Evolutionary conservation across 495 filamentous ascomycete species (phyloP), one percentile per base, ranked within the genome.

Genomic region (Usnea hakonensis): DNA sequence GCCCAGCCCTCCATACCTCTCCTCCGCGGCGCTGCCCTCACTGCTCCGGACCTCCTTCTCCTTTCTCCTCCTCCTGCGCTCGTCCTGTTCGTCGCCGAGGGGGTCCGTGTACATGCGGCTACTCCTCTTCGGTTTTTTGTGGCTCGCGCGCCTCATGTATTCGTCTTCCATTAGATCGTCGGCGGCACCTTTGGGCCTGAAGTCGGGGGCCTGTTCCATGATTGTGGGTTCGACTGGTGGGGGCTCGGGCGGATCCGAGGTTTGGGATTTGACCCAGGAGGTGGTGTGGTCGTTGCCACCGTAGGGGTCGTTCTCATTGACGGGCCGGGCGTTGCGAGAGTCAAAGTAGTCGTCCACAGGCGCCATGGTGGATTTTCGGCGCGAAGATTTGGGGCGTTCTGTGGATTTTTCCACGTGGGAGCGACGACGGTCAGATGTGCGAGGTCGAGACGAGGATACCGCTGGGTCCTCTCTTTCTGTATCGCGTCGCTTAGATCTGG

Each of bases 181-280:
- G 30, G 64, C 52, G 13, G 40, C 38, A 46, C 50, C 55, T 36
- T 43, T 55, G 7, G 60, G 57, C 11, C 66, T 74, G 2, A 71
- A 68, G n/a, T 72, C 72, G 2, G 76, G 77, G 9, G 79, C 77
- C 48, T 74, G 71, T 54, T 86, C 83, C 32, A 85, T 63, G 16
- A 86, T 77, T 9, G 81, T 84, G 5, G 74, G 75, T 30, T 82
- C 76, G 23, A 83, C 67, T 23, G 77, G 81, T 9, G 83, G 83
- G n/a, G 82, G 82, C 59, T 81, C 81, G 4, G 83, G 81, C 3
- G 82, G 83, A 17, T 83, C 79, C 14, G 73, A 73, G 40, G 77
- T 74, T 69, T 84, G 77, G 1, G 77, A 79, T 62, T 85, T 73
- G 5, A 86, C 79, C 83, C 83, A 86, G 5, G 80, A 83, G 2